Conservation (phyloP, 179 eudicot species). For the Patellifolia procumbens region DNA sequence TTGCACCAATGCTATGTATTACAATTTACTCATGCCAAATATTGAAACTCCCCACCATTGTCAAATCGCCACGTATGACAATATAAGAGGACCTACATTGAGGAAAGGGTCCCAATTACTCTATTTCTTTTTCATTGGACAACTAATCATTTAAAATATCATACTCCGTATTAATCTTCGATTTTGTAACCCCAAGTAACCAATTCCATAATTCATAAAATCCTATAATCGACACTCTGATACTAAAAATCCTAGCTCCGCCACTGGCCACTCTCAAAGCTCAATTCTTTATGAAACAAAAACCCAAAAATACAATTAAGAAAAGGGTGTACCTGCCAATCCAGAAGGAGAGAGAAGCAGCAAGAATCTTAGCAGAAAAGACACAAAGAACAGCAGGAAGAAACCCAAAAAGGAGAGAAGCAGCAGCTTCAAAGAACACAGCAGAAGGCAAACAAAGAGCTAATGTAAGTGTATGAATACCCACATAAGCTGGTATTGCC, state of each 20-base stretch:
- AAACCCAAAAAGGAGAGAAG: slow-evolving; percentile 82
- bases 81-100: too few species aligned
- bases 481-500: slow-evolving; percentile 81
- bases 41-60: too few species aligned
- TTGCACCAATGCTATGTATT: background rate
- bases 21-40: background rate
- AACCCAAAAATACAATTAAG: background rate
- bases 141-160: too few species aligned
- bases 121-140: too few species aligned
- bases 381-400: slow-evolving; percentile 70
- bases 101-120: too few species aligned
- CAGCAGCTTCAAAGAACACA: slow-evolving; percentile 88
- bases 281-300: background rate
- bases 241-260: too few species aligned
- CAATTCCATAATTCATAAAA: background rate
- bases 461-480: slow-evolving; percentile 66
- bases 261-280: too few species aligned
- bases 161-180: too few species aligned
- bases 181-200: too few species aligned
- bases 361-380: slow-evolving; percentile 78
- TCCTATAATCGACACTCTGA: background rate
- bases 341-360: slow-evolving; percentile 84
- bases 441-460: slow-evolving; percentile 82
- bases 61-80: too few species aligned
- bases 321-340: slow-evolving; percentile 60